Percentiles rank a stretch among this genome's conserved stretches.
phyloP scores from a whole-genome alignment of 495 filamentous ascomycete genomes.

The Stereocaulon alpinum region DNA sequence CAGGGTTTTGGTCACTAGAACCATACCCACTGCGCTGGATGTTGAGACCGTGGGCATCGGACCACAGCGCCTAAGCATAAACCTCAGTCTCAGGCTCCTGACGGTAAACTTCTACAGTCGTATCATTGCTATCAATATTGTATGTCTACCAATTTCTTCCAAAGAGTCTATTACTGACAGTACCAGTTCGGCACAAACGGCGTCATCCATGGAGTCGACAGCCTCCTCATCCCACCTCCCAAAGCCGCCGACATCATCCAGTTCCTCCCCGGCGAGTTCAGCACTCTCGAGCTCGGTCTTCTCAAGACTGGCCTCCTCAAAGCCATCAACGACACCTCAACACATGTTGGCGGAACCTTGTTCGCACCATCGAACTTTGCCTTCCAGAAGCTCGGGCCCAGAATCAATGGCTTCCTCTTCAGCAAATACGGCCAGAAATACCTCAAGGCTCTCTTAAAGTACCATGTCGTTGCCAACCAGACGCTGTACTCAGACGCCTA shows the following conservation, averaged over 20 bases:
- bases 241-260: slow-evolving; percentile 47
- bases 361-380: slow-evolving; percentile 71
- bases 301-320: slow-evolving; percentile 54
- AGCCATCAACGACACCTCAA: slow-evolving; percentile 32
- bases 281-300: slow-evolving; percentile 63
- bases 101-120: slow-evolving; percentile 64
- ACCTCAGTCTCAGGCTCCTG: slow-evolving; percentile 45
- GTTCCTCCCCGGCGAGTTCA: slow-evolving; percentile 61
- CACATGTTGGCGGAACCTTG: slow-evolving; percentile 49
- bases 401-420: slow-evolving; percentile 70
- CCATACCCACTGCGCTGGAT: slow-evolving; percentile 57
- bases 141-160: slow-evolving; percentile 27
- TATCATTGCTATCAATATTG: slow-evolving; percentile 55
- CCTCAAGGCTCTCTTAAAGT: slow-evolving; percentile 62
- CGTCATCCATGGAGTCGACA: slow-evolving; percentile 65
- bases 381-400: slow-evolving; percentile 58
- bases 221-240: slow-evolving; percentile 64
- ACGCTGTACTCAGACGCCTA: slow-evolving; percentile 77
- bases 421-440: slow-evolving; percentile 55
- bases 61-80: slow-evolving; percentile 59
- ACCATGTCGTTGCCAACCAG: slow-evolving; percentile 63
- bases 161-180: slow-evolving; percentile 13
- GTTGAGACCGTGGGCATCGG: slow-evolving; percentile 43
- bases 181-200: slow-evolving; percentile 56
- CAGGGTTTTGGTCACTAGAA: slow-evolving; percentile 49